Base-by-base conservation (phyloP, 1,284 basidiomycete genomes). In the Paramarasmius palmivorus region DNA sequence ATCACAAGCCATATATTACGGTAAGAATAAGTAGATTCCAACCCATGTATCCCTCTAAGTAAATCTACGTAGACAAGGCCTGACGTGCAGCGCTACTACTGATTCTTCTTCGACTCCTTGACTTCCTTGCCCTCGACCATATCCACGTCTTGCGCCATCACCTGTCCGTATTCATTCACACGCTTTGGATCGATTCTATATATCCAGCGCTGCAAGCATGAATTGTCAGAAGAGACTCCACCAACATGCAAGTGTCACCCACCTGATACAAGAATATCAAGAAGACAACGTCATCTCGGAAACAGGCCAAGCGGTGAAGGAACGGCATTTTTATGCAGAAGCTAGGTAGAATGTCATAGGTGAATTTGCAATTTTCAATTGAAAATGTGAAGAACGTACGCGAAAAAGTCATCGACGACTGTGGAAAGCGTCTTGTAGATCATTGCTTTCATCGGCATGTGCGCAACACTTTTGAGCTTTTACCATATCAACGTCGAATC, bases 381-480 rank as follows among this genome's bases (percentile, higher is more conserved):
- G 23, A 32, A 47, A 53, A 35, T 17, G 39, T 14, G 20, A 36
- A 61, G 51, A 42, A 66, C 83, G 60, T 76, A 92, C 85, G 90
- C 92, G 72, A 95, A 95, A 61, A 96, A 82, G 73, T 97, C 95
- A 71, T 98, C 95, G 29, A 97, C 91, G 51, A 93, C 90, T 1
- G 92, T 93, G 26, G 88, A 89, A 48, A 95, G 74, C 2, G 92
- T 89, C 76, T 97, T 97, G 80, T 93, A 98, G 59, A 95, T 86
- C 90, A 98, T 95, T 3, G 95, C 92, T 72, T 95, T 97, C 86
- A 95, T 93, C 9, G 92, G 92, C 88, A 95, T 93, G 66, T 95
- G 93, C 36, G 93, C 88, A 36, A 94, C 92, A 65, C 86, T 90
- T 86, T 90, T 71, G 32, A 50, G n/a, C 10, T n/a, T n/a, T n/a